phyloP scores from a whole-genome alignment of 2,329 filamentous ascomycete genomes.

The Dactylellina drechsleri region DNA sequence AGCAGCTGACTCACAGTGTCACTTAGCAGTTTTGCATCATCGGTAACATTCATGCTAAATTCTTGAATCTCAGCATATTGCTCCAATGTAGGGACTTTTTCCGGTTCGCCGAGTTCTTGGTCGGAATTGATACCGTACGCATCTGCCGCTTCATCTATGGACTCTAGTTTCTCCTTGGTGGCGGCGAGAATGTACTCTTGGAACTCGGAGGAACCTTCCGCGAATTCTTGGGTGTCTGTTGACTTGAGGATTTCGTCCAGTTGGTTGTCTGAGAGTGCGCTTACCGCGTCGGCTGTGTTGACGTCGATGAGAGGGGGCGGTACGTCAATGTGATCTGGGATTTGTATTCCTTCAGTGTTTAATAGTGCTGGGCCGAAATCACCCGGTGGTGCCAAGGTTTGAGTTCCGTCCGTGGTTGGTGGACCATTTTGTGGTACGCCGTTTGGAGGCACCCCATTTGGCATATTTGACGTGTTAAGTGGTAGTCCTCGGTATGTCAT shows the following conservation, averaged over 20 bases:
- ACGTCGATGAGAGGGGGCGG: not conserved
- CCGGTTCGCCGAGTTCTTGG: not conserved
- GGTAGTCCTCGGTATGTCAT: not conserved
- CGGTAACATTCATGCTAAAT: conserved; percentile 13
- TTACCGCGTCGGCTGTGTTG: not conserved
- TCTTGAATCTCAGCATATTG: conserved; percentile 21
- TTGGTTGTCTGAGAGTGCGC: conserved; percentile 21
- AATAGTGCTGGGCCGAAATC: conserved; percentile 1
- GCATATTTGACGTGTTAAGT: not conserved
- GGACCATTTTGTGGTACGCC: not conserved
- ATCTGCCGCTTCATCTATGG: not conserved
- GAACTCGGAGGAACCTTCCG: not conserved
- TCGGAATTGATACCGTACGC: not conserved
- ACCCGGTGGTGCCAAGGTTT: not conserved
- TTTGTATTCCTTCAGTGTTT: not conserved
- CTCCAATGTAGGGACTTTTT: not conserved
- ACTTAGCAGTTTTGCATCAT: conserved; percentile 8
- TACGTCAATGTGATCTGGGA: not conserved
- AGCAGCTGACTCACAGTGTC: conserved; percentile 11
- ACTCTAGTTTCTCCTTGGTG: conserved; percentile 12
- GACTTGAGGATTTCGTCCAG: conserved; percentile 2
- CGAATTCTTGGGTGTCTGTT: conserved; percentile 10
- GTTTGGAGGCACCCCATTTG: not conserved
- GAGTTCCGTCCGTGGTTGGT: not conserved
- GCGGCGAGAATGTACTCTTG: conserved; percentile 27